Evolutionary conservation across 208 protist genomes (phyloP), one percentile per base, ranked within the genome.

Genomic region (Trypanosoma avium): DNA sequence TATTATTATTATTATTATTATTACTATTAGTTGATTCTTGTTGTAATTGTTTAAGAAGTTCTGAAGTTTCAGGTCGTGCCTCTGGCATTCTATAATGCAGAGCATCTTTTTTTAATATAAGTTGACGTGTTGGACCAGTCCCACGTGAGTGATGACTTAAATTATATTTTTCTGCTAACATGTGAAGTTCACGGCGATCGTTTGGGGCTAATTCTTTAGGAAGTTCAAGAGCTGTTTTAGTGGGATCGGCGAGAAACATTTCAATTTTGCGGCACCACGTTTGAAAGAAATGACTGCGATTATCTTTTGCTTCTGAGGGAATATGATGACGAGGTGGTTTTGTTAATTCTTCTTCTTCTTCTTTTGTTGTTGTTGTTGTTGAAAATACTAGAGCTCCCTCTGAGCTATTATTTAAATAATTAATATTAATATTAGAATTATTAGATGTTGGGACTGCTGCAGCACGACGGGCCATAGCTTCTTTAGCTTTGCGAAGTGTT

Each of bases 151-250:
- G 69, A 67, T 97, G 92, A 2, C 77, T 80, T 12, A 97, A 70
- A 48, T 95, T 95, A 78, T 88, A 95, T 56, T 77, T 73, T 74
- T 95, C 81, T 3, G 89, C 92, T 15, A 97, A 58, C 8, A 42
- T 62, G 67, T 97, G 92, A 24, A 97, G 73, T 35, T 88, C 84
- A 12, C 80, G 56, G 29, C 92, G 82, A 63, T 94, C 90, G 54
- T 89, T 86, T 12, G 72, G 71, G 42, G 53, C 81, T 33, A 95
- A 70, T 50, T 92, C 77, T 19, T 33, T 61, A 8, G 88, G 83
- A 53, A 93, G 54, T 52, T 89, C 84, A 19, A 95, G 65, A 62
- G 74, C 68, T 36, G 82, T 85, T 61, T 90, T 86, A 13, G 81
- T 82, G 26, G 82, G 77, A 66, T 97, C 85, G 10, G 80, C 72